These are phyloP conservation scores for Fusarium sp. DNA, from an alignment of 2,329 filamentous ascomycete genomes.

Conservation along the genomic window DNA sequence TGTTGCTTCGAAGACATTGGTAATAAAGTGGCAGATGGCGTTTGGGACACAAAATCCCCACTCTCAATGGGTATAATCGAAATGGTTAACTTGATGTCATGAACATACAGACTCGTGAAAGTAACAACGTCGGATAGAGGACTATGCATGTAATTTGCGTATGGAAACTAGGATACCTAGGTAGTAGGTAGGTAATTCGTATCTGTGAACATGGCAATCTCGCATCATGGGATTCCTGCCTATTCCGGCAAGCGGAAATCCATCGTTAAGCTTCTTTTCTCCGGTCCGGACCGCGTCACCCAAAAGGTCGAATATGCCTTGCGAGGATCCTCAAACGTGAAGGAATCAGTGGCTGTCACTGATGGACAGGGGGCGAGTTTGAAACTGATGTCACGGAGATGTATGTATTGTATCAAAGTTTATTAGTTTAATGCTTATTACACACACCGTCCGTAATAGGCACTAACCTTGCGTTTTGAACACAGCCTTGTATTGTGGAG, in stretches of 20 bases:
- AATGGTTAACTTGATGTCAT: conserved; percentile 9
- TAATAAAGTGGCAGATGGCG: conserved; percentile 8
- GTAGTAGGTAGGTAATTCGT: conserved; percentile 12
- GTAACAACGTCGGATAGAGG: background rate
- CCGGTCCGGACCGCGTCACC: conserved; percentile 22
- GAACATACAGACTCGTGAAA: background rate
- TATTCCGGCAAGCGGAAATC: conserved; percentile 19
- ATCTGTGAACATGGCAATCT: conserved; percentile 6
- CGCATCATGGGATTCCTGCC: conserved; percentile 24
- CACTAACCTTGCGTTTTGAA: background rate
- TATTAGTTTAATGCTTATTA: background rate
- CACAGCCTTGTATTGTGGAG: conserved; percentile 43
- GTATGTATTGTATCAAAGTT: conserved; percentile 2
- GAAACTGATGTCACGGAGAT: conserved; percentile 42
- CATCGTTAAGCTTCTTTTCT: conserved; percentile 33
- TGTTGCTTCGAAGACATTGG: background rate
- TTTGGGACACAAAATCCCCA: conserved; percentile 21
- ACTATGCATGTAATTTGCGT: no score
- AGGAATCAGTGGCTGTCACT: conserved; percentile 23
- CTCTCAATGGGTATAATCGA: conserved; percentile 13
- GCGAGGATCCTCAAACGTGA: conserved; percentile 32
- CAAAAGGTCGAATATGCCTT: conserved; percentile 18
- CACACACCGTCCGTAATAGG: no score
- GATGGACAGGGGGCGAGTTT: conserved; percentile 19
- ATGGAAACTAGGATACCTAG: no score